phyloP scores from a whole-genome alignment of 176 grass and related monocot species.

The Stipa capillata region DNA sequence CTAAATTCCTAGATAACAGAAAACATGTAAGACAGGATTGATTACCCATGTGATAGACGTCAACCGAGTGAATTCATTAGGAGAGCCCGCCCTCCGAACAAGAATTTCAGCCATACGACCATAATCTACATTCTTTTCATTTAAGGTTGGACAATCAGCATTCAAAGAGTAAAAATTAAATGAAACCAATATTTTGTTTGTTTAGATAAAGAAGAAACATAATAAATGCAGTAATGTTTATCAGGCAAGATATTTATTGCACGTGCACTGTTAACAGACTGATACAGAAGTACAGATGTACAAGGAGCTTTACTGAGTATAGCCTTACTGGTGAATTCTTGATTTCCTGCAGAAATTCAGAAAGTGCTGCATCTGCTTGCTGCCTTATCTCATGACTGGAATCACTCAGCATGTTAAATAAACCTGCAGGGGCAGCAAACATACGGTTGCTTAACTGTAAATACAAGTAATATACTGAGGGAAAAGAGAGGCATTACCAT shows the following conservation, averaged over 20 bases:
- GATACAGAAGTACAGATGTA: neutral
- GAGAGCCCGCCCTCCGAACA: constrained; percentile 75
- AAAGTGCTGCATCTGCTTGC: constrained; percentile 95
- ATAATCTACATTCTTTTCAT: constrained; percentile 91
- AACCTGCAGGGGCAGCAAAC: constrained; percentile 47
- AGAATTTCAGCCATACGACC: constrained; percentile 99
- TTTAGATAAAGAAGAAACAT: constrained; percentile 1
- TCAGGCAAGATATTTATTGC: neutral
- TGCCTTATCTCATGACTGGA: constrained; percentile 93
- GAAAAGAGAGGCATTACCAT: constrained; percentile 62
- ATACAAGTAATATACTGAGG: neutral
- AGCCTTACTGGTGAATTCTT: constrained; percentile 95
- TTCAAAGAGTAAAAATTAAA: constrained; percentile 11
- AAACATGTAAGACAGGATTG: constrained; percentile 16
- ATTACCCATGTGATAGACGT: constrained; percentile 99
- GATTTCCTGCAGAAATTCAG: constrained; percentile 99
- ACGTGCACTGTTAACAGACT: constrained; percentile 4
- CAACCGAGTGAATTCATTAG: constrained; percentile 95
- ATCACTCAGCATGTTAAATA: constrained; percentile 99
- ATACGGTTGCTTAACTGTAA: constrained; percentile 8
- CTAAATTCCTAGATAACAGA: constrained; percentile 11
- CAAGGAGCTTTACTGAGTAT: constrained; percentile 1
- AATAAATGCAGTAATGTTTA: neutral
- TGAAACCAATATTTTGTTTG: neutral
- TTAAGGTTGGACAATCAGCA: constrained; percentile 20